Evolutionary conservation across 2,329 filamentous ascomycete genomes (phyloP).

Genomic region (Neurospora crassa): DNA sequence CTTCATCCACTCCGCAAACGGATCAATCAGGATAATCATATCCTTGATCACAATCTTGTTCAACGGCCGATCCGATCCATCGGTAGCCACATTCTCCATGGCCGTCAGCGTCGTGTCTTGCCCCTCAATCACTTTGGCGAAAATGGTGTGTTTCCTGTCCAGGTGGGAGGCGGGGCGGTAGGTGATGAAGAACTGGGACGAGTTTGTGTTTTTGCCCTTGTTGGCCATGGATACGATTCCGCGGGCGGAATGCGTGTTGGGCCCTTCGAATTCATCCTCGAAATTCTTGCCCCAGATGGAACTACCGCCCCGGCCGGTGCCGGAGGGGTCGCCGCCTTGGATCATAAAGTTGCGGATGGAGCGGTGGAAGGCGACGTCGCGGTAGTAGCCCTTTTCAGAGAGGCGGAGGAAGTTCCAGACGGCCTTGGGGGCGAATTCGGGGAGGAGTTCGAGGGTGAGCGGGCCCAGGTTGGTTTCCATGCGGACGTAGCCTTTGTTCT

Average conservation of each 20-base stretch:
- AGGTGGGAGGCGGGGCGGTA: constrained; percentile 80
- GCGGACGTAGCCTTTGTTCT: constrained; percentile 79
- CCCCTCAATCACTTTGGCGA: constrained; percentile 75
- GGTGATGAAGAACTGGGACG: constrained; percentile 87
- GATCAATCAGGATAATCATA: constrained; percentile 80
- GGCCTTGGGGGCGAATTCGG: constrained; percentile 82
- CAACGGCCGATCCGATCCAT: constrained; percentile 57
- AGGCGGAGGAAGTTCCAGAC: constrained; percentile 96
- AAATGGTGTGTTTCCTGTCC: constrained; percentile 95
- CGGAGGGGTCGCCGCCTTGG: constrained; percentile 89
- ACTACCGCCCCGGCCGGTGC: constrained; percentile 80
- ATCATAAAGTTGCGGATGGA: constrained; percentile 98
- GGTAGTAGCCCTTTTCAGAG: constrained; percentile 84
- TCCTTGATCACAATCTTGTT: constrained; percentile 75
- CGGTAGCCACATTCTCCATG: constrained; percentile 69
- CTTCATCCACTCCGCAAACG: constrained; percentile 86
- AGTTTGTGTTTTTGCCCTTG: constrained; percentile 97
- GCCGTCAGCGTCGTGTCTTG: constrained; percentile 54
- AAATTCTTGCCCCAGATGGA: constrained; percentile 95
- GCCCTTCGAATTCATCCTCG: constrained; percentile 84
- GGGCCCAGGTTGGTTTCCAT: constrained; percentile 79
- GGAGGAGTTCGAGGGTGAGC: constrained; percentile 79
- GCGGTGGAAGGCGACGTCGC: constrained; percentile 74
- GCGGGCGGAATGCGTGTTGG: constrained; percentile 69
- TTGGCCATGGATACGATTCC: constrained; percentile 93